Conservation (phyloP, 306 rosid genomes). For the Gillenia trifoliata region DNA sequence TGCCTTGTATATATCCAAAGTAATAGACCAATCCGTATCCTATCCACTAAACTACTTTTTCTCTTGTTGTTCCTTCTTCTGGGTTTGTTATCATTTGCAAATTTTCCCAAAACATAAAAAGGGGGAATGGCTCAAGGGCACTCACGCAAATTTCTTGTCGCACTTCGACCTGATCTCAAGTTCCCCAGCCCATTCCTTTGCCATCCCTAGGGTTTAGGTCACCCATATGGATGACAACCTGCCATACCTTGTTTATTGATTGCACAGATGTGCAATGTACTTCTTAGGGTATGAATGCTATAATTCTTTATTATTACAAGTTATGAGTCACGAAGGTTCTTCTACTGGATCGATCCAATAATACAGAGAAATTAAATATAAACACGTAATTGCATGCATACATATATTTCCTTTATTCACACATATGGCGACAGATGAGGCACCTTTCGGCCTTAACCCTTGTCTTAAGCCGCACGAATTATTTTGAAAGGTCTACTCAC, state of each 20-base stretch:
- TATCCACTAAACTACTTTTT: neutral
- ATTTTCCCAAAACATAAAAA: neutral
- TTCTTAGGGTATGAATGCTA: neutral
- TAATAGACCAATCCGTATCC: no score
- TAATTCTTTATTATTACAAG: neutral
- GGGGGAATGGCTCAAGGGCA: neutral
- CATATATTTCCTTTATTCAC: slow-evolving; percentile 9
- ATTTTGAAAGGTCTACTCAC: slow-evolving; percentile 14
- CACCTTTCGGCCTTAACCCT: slow-evolving; percentile 20
- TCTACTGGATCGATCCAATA: neutral
- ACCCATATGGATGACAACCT: slow-evolving; percentile 23
- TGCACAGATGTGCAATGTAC: slow-evolving; percentile 9
- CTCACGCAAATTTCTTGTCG: neutral
- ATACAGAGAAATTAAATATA: neutral
- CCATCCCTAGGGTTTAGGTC: slow-evolving; percentile 6
- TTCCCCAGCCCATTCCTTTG: neutral
- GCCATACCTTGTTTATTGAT: slow-evolving; percentile 11
- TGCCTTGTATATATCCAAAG: no score
- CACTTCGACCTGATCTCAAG: neutral
- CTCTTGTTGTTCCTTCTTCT: neutral
- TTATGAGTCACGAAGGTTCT: neutral
- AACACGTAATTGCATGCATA: neutral
- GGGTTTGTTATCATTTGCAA: neutral
- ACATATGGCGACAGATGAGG: slow-evolving; percentile 16
- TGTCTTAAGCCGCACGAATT: slow-evolving; percentile 42